phyloP scores from a whole-genome alignment of 345 rosid species.

The Durio zibethinus region DNA sequence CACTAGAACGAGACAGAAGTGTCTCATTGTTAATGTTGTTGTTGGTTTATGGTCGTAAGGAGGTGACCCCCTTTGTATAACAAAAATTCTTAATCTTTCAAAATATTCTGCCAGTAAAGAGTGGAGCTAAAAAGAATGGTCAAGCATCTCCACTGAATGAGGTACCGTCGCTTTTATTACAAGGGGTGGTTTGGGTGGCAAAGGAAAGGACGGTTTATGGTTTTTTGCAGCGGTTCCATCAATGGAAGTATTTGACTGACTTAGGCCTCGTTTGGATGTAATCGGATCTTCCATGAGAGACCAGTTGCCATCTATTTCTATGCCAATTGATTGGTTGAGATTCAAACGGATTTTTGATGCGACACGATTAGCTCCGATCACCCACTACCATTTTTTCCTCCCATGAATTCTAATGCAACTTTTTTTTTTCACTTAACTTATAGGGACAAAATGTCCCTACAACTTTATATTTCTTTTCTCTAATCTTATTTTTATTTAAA shows the following conservation, averaged over 20 bases:
- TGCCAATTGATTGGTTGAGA: too few species aligned
- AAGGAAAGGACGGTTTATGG: constrained; percentile 30
- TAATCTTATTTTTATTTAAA: too few species aligned
- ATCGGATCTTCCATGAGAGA: too few species aligned
- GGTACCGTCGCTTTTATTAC: not conserved
- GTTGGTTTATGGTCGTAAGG: not conserved
- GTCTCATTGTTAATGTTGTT: constrained; percentile 25
- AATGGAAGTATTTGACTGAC: constrained; percentile 6
- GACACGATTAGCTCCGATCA: too few species aligned
- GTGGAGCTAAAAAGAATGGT: constrained; percentile 32
- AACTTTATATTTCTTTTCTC: too few species aligned
- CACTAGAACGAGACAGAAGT: constrained; percentile 5
- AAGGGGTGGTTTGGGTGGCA: not conserved
- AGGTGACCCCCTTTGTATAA: not conserved
- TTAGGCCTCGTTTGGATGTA: too few species aligned
- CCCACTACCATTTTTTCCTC: too few species aligned
- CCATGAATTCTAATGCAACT: too few species aligned
- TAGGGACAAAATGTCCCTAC: too few species aligned
- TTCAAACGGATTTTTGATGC: too few species aligned
- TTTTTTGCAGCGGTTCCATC: constrained; percentile 15
- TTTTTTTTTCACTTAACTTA: too few species aligned
- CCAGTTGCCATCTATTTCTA: too few species aligned
- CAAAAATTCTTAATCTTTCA: not conserved
- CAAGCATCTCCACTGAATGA: constrained; percentile 39
- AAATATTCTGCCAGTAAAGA: constrained; percentile 24